A percentile compares a stretch with the other conserved stretches of the same genome.
Evolutionary conservation across 768 basidiomycete species (phyloP).

Genomic region (Lactarius trivialis): DNA sequence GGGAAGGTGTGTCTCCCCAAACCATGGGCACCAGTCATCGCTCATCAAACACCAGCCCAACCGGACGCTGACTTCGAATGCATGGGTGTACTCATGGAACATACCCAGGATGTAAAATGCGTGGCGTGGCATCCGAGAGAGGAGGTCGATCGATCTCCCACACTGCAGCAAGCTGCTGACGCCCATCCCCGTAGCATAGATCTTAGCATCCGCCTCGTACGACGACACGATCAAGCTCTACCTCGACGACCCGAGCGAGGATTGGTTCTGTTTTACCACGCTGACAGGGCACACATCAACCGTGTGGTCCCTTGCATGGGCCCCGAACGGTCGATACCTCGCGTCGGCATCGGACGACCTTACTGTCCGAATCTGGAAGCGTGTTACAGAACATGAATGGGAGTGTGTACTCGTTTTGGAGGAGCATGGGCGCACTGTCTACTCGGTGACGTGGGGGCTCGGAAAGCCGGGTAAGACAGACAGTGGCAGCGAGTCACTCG

Average conservation of each 20-base stretch:
- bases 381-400: conserved; percentile 55
- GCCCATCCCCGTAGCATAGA: conserved; percentile 42
- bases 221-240: conserved; percentile 95
- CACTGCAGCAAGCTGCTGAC: conserved; percentile 8
- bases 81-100: conserved; percentile 93
- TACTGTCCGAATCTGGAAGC: conserved; percentile 81
- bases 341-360: conserved; percentile 84
- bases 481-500: conserved; percentile 39
- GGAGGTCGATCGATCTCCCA: conserved; percentile 44
- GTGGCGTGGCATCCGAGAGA: conserved; percentile 94
- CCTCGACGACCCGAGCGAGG: conserved; percentile 86
- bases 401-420: conserved; percentile 51
- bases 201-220: conserved; percentile 94
- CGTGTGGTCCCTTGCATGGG: conserved; percentile 86
- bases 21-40: background rate
- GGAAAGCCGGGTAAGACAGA: conserved; percentile 27
- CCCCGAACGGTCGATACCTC: conserved; percentile 69
- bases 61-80: conserved; percentile 94
- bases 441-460: conserved; percentile 69
- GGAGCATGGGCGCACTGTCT: conserved; percentile 71
- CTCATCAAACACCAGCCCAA: conserved; percentile 48
- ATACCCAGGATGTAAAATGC: conserved; percentile 92
- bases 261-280: conserved; percentile 87
- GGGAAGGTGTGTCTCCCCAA: conserved; percentile 67
- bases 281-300: conserved; percentile 79